phyloP scores from a whole-genome alignment of 2,329 filamentous ascomycete genomes.

The Fusarium sp. region DNA sequence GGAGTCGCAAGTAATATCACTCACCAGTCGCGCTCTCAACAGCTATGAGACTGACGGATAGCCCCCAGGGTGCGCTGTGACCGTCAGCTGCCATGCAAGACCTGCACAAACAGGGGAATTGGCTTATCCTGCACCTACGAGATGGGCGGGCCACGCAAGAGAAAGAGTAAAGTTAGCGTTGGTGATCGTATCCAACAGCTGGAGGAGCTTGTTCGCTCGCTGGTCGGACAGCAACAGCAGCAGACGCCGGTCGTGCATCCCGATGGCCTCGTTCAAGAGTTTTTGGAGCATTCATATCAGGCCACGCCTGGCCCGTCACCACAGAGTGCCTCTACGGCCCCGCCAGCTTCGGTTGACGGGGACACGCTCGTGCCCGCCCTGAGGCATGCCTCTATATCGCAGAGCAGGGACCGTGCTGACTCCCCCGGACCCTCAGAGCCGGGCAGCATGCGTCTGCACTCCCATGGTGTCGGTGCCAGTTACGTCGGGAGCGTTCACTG shows the following conservation, averaged over 20 bases:
- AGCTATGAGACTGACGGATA: not conserved
- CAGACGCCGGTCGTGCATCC: rapidly evolving
- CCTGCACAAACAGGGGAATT: not conserved
- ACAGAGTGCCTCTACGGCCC: not conserved
- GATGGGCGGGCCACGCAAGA: not conserved
- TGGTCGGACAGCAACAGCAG: not conserved
- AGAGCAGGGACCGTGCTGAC: rapidly evolving
- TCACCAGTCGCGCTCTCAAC: not conserved
- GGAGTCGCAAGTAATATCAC: not conserved
- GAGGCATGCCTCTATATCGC: not conserved
- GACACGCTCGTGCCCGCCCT: rapidly evolving
- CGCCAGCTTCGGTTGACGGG: rapidly evolving
- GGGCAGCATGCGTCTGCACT: rapidly evolving
- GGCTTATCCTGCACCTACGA: not conserved
- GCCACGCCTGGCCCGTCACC: too few species aligned
- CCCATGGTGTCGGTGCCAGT: not conserved
- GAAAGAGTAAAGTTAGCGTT: not conserved
- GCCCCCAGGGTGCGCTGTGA: not conserved
- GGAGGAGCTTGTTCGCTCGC: not conserved
- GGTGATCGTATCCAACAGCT: not conserved
- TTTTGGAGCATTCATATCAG: not conserved
- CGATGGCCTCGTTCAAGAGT: not conserved
- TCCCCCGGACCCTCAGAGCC: not conserved
- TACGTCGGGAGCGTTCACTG: not conserved
- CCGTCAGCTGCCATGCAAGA: not conserved